Evolutionary conservation across 2,329 filamentous ascomycete genomes (phyloP).

Genomic region (Fusarium praegraminearum): DNA sequence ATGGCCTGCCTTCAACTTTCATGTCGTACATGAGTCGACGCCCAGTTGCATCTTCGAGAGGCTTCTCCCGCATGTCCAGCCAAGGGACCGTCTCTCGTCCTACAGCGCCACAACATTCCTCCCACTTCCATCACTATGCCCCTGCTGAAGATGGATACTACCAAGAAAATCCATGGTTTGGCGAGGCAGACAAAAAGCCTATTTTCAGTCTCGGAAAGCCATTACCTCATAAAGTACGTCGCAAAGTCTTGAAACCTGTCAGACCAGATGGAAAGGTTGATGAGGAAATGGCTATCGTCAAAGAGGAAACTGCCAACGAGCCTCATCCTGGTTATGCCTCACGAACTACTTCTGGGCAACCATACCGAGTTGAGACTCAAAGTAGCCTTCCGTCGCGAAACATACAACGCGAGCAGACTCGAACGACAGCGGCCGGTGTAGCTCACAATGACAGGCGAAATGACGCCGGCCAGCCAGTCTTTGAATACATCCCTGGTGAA

Average conservation of each 20-base stretch:
- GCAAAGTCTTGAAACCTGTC: conserved; percentile 9
- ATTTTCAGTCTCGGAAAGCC: conserved; percentile 41
- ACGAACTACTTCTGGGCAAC: conserved; percentile 6
- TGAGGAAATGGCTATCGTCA: conserved; percentile 23
- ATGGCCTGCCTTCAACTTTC: conserved; percentile 1
- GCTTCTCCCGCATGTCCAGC: conserved; percentile 1
- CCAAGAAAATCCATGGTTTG: conserved; percentile 40
- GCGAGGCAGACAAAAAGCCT: conserved; percentile 26
- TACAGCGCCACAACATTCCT: neutral
- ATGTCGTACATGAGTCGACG: conserved; percentile 21
- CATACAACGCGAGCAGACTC: conserved; percentile 15
- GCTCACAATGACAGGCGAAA: conserved; percentile 22
- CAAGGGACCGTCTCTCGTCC: neutral
- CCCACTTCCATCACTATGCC: conserved; percentile 10
- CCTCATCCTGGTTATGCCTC: neutral
- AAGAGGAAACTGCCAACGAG: neutral
- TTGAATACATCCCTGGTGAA: conserved; percentile 17
- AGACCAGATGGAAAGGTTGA: conserved; percentile 10
- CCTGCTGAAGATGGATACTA: conserved; percentile 37
- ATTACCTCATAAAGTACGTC: conserved; percentile 34
- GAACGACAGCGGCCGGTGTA: conserved; percentile 14
- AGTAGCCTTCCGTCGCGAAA: neutral
- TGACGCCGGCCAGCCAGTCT: conserved; percentile 25
- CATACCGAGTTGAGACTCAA: conserved; percentile 5
- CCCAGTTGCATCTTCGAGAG: neutral